Conservation (phyloP, 306 rosid species). For the Herpetospermum pedunculosum region DNA sequence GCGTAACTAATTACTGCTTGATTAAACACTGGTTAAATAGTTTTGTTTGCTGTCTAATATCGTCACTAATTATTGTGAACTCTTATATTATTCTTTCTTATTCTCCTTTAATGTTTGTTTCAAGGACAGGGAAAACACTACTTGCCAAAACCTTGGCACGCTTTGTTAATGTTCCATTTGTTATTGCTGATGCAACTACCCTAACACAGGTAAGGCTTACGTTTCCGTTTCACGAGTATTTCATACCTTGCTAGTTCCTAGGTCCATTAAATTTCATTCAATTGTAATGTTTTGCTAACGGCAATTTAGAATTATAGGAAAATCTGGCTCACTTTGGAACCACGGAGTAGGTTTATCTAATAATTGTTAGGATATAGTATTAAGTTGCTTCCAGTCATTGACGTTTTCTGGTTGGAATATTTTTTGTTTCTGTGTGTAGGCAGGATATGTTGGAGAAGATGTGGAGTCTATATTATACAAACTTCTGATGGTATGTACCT, state of each 20-base stretch:
- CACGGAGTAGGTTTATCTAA: background rate
- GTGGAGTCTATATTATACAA: slow-evolving; percentile 92
- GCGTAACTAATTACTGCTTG: background rate
- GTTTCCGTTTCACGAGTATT: background rate
- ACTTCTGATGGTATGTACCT: slow-evolving; percentile 60
- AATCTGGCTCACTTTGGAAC: background rate
- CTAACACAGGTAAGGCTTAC: slow-evolving; percentile 70
- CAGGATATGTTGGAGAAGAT: slow-evolving; percentile 99
- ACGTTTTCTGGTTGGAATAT: background rate
- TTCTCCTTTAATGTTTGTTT: slow-evolving; percentile 43
- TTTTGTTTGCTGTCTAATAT: background rate
- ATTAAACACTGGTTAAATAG: background rate
- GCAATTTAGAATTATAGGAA: background rate
- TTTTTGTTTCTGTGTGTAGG: slow-evolving; percentile 36
- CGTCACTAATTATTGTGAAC: background rate
- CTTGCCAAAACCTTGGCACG: slow-evolving; percentile 99
- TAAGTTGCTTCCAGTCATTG: background rate
- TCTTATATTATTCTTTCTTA: slow-evolving; percentile 36
- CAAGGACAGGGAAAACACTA: slow-evolving; percentile 99
- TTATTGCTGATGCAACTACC: slow-evolving; percentile 94
- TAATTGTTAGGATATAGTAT: background rate
- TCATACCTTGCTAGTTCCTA: background rate
- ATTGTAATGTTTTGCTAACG: background rate
- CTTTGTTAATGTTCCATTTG: slow-evolving; percentile 94
- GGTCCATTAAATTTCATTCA: background rate